Evolutionary conservation across 2,329 filamentous ascomycete species (phyloP), one percentile per base, ranked within the genome.

Genomic region (Epichloe gansuensis): DNA sequence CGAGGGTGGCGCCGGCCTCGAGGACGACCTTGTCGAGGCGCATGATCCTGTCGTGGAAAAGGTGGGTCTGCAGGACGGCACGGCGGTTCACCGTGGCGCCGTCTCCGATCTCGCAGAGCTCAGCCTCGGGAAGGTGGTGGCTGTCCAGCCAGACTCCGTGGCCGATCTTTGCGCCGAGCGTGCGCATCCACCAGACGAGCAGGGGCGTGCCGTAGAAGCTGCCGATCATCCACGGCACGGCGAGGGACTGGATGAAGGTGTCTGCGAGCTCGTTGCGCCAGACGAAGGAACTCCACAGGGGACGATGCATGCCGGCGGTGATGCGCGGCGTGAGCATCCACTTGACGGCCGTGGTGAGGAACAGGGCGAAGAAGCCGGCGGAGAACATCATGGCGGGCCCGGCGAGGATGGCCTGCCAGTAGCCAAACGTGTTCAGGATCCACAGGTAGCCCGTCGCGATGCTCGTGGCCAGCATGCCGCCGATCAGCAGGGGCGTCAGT

Each of bases 231-330:
- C 55, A 57, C 4, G 58, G 58, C 1, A 58, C 50, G 9, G 55
- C 57, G 8, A 60, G 46, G 8, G 53, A 54, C 48, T 78, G 73
- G 46, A 87, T 68, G 60, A 87, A 83, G 31, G 67, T 64, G 59
- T 81, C 77, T 15, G 82, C 85, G 44, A 86, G 68, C 53, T 82
- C 58, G 46, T 60, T 60, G 51, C 58, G 57, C 58, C 58, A 60
- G 39, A 60, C 58, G 34, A 60, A 60, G 2, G 56, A 57, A 50
- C 57, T 60, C 58, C 58, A 60, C 2, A 60, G 52, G 15, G 58
- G 58, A 42, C 52, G 55, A n/a, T 59, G 54, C 52, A 54, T 54
- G 23, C 58, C 57, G 34, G 55, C 31, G 0, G 37, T 47, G 25
- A 60, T 53, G 37, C 52, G 48, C 12, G 56, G 57, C 21, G 58